Base-by-base conservation (phyloP, 2,329 filamentous ascomycete genomes). In the Ophiostoma sp. region DNA sequence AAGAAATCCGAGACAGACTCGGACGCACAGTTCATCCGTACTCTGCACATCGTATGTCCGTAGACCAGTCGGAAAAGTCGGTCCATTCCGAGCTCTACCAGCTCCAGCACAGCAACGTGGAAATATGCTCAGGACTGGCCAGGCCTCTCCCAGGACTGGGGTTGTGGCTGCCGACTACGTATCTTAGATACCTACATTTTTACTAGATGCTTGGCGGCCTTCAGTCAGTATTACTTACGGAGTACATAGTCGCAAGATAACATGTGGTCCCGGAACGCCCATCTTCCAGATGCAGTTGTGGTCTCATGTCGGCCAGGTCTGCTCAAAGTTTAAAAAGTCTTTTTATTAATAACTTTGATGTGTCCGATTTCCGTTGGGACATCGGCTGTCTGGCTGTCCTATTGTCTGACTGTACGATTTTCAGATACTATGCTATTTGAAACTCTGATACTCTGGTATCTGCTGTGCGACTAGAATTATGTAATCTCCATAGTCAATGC, bases 261-360 rank as follows among this genome's bases (percentile, higher is more conserved):
- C 27, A 31, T 48, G 52, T 57, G 52, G 23, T 57, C 52, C 52
- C 52, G 52, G 52, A 57, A 57, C 23, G 23, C 52, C 52, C 52
- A 57, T 57, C 52, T 57, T 57, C 52, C 52, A 57, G 52, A 57
- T n/a, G 52, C 52, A 57, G 52, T 57, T 57, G 52, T 57, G 52
- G 52, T 57, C 52, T 57, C n/a, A 57, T 57, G 17, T 57, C 52
- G 52, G 52, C 17, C n/a, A 57, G 17, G 44, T n/a, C 17, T 48
- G 44, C 17, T 17, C 39, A 41, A 57, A 57, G 52, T 57, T 13
- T 57, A 57, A 11, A 57, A 23, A 27, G 20, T 6, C 52, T 57
- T 27, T 57, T 57, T 57, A 27, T 54, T 54, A 23, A 23, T 57
- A 57, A 57, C 52, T 27, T 23, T 8, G 3, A 57, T 57, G 52